phyloP scores from a whole-genome alignment of 108 stramenopile species.

The Pelagomonas calceolata region DNA sequence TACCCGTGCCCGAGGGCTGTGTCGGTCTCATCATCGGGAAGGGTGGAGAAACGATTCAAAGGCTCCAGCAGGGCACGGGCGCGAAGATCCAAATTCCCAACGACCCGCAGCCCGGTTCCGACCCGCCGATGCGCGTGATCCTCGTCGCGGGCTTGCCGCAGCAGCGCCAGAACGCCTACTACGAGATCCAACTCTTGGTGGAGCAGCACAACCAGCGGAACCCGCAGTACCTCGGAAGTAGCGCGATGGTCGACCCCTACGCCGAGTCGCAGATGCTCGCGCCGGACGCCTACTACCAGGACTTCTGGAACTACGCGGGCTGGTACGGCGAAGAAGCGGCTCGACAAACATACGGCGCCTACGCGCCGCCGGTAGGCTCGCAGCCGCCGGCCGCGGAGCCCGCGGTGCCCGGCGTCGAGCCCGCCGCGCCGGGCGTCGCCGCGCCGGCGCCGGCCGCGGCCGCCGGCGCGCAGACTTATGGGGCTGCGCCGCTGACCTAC shows the following conservation, averaged over 20 bases:
- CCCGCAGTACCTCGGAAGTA: too few species aligned
- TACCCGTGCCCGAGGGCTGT: conserved; percentile 61
- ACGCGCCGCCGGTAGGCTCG: conserved; percentile 72
- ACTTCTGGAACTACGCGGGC: conserved; percentile 63
- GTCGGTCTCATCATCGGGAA: conserved; percentile 96
- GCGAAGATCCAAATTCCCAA: conserved; percentile 82
- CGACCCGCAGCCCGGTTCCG: conserved; percentile 34
- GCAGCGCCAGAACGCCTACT: not conserved
- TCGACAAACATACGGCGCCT: conserved; percentile 68
- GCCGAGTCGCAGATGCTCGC: conserved; percentile 7
- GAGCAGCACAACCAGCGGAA: not conserved
- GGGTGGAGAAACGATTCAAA: conserved; percentile 77
- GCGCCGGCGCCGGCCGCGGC: conserved; percentile 23
- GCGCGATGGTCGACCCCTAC: not conserved
- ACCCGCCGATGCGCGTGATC: not conserved
- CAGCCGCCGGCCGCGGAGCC: conserved; percentile 65
- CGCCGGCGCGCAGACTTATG: conserved; percentile 13
- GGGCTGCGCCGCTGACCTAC: too few species aligned
- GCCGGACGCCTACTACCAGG: conserved; percentile 70
- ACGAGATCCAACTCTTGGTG: not conserved
- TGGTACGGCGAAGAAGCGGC: conserved; percentile 69
- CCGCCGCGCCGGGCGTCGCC: conserved; percentile 41
- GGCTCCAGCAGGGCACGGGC: conserved; percentile 79
- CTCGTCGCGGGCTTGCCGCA: not conserved
- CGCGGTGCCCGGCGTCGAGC: conserved; percentile 60